Conservation (phyloP, 345 rosid genomes). For the Gossypium stocksii region DNA sequence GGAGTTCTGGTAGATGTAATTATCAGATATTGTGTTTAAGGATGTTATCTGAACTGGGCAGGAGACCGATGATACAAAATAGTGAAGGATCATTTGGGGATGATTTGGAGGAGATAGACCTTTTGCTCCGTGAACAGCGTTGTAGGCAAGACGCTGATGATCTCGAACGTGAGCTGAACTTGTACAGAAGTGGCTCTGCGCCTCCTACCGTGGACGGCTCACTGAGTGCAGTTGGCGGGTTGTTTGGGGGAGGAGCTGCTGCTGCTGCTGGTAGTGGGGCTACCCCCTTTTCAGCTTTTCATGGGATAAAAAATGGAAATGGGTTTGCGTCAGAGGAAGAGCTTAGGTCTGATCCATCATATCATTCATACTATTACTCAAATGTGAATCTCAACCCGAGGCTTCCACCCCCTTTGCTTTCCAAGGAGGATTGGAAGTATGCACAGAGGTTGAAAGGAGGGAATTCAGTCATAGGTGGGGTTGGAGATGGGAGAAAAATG, state of each 20-base stretch:
- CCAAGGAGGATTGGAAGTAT: constrained; percentile 45
- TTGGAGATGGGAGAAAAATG: constrained; percentile 50
- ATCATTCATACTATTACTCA: constrained; percentile 60
- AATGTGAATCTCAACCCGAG: constrained; percentile 85
- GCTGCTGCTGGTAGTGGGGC: constrained; percentile 13
- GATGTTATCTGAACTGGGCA: constrained; percentile 57
- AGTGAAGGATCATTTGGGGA: constrained; percentile 66
- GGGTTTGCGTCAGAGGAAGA: constrained; percentile 56
- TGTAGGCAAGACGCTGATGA: constrained; percentile 53
- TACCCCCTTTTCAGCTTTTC: constrained; percentile 35
- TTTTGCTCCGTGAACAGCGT: constrained; percentile 46
- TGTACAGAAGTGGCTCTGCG: constrained; percentile 73
- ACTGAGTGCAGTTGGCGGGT: constrained; percentile 50
- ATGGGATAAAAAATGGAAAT: constrained; percentile 41
- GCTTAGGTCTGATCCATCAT: constrained; percentile 78
- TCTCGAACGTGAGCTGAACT: constrained; percentile 55
- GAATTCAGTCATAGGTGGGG: constrained; percentile 52
- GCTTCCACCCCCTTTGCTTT: constrained; percentile 82
- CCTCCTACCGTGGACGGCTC: constrained; percentile 80
- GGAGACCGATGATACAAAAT: constrained; percentile 62
- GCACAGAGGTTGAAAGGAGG: constrained; percentile 72
- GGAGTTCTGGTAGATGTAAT: neutral
- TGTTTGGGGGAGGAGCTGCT: constrained; percentile 40
- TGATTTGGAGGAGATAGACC: constrained; percentile 73
- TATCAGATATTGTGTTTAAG: constrained; percentile 25